phyloP scores from a whole-genome alignment of 805 yeast species.

The Nakazawaea holstii region DNA sequence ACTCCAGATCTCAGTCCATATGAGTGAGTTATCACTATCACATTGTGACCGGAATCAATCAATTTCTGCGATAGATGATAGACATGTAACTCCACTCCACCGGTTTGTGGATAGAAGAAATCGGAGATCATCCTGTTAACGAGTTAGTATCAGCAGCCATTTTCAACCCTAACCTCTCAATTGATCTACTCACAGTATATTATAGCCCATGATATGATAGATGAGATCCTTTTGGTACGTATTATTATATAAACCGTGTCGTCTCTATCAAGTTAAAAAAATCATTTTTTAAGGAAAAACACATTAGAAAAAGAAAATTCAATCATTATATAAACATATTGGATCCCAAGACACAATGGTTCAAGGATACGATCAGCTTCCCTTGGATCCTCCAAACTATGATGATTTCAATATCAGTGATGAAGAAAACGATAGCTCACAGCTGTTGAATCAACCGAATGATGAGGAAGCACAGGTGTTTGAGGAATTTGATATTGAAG shows the following conservation, averaged over 20 bases:
- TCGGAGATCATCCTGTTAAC: constrained; percentile 72
- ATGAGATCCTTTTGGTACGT: too few relatives aligned
- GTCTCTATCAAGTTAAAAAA: too few relatives aligned
- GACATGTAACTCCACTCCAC: constrained; percentile 95
- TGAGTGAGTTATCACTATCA: constrained; percentile 82
- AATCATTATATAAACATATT: too few relatives aligned
- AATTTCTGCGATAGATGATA: constrained; percentile 85
- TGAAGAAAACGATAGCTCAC: constrained; percentile 3
- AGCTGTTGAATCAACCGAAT: background rate
- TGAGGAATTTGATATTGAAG: constrained; percentile 43
- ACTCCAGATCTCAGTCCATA: constrained; percentile 82
- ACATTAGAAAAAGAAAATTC: background rate
- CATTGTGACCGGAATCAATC: constrained; percentile 77
- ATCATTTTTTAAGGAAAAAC: background rate
- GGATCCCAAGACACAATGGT: background rate
- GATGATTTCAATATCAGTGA: constrained; percentile 7
- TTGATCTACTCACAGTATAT: constrained; percentile 7
- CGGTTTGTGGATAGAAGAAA: constrained; percentile 97
- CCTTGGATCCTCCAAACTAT: constrained; percentile 10
- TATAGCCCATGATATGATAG: constrained; percentile 2
- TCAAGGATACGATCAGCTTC: constrained; percentile 6
- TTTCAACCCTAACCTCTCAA: background rate
- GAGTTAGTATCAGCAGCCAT: too few relatives aligned
- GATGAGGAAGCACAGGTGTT: constrained; percentile 13
- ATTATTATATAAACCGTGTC: too few relatives aligned